A percentile compares a stretch with the other conserved stretches of the same genome.
Conservation (phyloP, 2,329 filamentous ascomycete species). For the Coniochaeta hoffmannii region DNA sequence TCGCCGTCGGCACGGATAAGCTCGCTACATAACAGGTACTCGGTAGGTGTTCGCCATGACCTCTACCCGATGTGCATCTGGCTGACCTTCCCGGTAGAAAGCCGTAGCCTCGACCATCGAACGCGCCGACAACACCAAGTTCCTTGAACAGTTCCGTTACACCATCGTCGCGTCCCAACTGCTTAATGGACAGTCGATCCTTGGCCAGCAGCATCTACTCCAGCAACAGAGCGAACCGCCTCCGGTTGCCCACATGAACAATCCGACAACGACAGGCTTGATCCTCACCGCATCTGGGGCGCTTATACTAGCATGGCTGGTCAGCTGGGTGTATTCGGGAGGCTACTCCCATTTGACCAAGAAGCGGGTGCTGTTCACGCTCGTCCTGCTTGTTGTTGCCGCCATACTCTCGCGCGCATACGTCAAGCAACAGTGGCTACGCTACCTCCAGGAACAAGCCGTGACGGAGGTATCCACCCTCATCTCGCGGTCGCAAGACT, state of each 20-base stretch:
- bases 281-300: slow-evolving; percentile 56
- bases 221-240: slow-evolving; percentile 13
- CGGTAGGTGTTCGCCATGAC: slow-evolving; percentile 30
- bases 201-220: slow-evolving; percentile 28
- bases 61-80: slow-evolving; percentile 13
- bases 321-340: slow-evolving; percentile 61
- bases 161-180: slow-evolving; percentile 88
- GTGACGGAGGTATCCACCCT: slow-evolving; percentile 62
- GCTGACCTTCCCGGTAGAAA: slow-evolving; percentile 36
- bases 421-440: slow-evolving; percentile 72
- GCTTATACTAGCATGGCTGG: slow-evolving; percentile 59
- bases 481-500: slow-evolving; percentile 68
- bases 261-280: slow-evolving; percentile 33
- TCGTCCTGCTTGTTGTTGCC: slow-evolving; percentile 42
- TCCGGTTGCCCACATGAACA: slow-evolving; percentile 18
- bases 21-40: slow-evolving; percentile 41
- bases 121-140: slow-evolving; percentile 71
- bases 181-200: slow-evolving; percentile 61
- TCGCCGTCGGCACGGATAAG: slow-evolving; percentile 31
- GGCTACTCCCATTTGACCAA: slow-evolving; percentile 45
- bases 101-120: slow-evolving; percentile 67
- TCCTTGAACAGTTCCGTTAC: slow-evolving; percentile 90
- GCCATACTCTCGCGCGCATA: slow-evolving; percentile 61
- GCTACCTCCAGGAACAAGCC: slow-evolving; percentile 67
- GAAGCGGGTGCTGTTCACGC: slow-evolving; percentile 41